Percentiles rank a stretch among this genome's conserved stretches.
phyloP scores from a whole-genome alignment of 2,329 filamentous ascomycete species.

The Cladosporium sphaerospermum region DNA sequence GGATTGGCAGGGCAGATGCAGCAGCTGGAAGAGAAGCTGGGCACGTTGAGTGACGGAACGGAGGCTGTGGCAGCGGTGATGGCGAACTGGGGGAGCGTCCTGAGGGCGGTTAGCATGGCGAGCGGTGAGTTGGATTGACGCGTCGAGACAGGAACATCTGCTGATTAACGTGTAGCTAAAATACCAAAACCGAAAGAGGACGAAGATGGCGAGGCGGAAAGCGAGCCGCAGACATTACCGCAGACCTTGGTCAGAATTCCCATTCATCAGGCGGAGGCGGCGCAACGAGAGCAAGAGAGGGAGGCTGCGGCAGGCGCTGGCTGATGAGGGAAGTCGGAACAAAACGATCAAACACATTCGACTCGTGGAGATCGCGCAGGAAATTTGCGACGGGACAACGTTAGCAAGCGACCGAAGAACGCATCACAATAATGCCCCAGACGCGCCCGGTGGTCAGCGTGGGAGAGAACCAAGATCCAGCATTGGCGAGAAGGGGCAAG shows the following conservation, averaged over 20 bases:
- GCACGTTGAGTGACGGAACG: slow-evolving; percentile 72
- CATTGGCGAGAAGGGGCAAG: too few species aligned
- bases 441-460: too few species aligned
- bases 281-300: slow-evolving; percentile 23
- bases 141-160: neutral
- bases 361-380: too few species aligned
- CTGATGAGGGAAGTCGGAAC: neutral
- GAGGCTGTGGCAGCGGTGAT: slow-evolving; percentile 82
- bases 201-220: slow-evolving; percentile 37
- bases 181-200: slow-evolving; percentile 55
- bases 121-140: slow-evolving; percentile 54
- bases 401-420: too few species aligned
- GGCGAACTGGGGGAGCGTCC: slow-evolving; percentile 81
- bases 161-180: slow-evolving; percentile 50
- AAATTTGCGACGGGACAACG: too few species aligned
- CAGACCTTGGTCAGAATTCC: slow-evolving; percentile 81
- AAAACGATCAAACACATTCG: too few species aligned
- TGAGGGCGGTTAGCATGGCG: slow-evolving; percentile 80
- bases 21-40: slow-evolving; percentile 68
- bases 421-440: too few species aligned
- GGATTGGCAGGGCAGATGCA: slow-evolving; percentile 78
- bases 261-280: slow-evolving; percentile 56
- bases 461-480: too few species aligned
- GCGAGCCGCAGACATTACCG: slow-evolving; percentile 48
- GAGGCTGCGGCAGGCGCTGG: slow-evolving; percentile 7